phyloP scores from a whole-genome alignment of 2,329 filamentous ascomycete genomes.

The Metarhizium album region DNA sequence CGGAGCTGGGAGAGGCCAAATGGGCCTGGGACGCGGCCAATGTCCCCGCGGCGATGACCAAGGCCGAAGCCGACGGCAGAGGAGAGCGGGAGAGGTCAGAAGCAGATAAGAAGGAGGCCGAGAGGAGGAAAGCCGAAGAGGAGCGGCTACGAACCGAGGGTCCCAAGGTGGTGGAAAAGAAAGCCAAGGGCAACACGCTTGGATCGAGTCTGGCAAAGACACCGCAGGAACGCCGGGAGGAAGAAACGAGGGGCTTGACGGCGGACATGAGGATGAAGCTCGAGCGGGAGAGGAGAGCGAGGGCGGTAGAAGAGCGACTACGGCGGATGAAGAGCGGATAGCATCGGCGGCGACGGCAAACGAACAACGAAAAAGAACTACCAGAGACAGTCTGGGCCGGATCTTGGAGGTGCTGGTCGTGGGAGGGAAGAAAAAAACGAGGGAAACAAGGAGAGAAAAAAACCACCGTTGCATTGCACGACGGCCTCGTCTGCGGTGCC shows the following conservation, averaged over 20 bases:
- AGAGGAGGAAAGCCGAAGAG: constrained; percentile 62
- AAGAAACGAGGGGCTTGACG: constrained; percentile 75
- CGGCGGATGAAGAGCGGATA: constrained; percentile 39
- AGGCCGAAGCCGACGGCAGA: constrained; percentile 59
- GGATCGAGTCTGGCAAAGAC: constrained; percentile 54
- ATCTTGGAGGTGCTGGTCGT: no score
- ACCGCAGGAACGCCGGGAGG: constrained; percentile 69
- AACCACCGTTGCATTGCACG: no score
- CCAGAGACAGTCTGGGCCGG: no score
- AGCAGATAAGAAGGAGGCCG: constrained; percentile 55
- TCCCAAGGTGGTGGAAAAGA: constrained; percentile 40
- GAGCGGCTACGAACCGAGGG: constrained; percentile 61
- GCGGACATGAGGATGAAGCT: constrained; percentile 76
- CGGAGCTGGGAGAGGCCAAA: constrained; percentile 63
- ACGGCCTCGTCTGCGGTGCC: no score
- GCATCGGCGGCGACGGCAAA: no score
- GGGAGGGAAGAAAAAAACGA: no score
- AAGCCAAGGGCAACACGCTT: constrained; percentile 39
- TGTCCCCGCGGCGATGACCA: constrained; percentile 61
- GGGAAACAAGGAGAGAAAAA: no score
- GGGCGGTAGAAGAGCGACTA: constrained; percentile 84
- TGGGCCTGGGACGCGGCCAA: constrained; percentile 72
- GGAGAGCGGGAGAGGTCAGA: constrained; percentile 60
- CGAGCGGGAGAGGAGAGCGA: constrained; percentile 79
- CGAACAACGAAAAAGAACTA: no score